These are phyloP conservation scores for Fusarium sp. DNA, from an alignment of 2,329 filamentous ascomycete species.

Conservation along the genomic window DNA sequence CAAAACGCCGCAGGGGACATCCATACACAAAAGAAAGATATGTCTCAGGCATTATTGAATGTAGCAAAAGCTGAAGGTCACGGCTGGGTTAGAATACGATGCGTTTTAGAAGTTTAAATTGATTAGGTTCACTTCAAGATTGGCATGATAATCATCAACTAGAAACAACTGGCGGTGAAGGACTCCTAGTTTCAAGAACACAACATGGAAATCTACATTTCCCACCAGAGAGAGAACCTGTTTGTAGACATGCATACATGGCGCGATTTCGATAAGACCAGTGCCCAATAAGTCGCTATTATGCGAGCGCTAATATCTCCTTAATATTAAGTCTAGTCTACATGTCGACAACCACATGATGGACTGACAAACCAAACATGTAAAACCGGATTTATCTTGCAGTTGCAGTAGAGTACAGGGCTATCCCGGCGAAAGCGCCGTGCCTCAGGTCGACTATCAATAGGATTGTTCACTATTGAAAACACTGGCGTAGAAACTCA, in stretches of 20 bases:
- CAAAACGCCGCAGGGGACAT: conserved; percentile 1
- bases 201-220: conserved; percentile 29
- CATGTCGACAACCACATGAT: conserved; percentile 20
- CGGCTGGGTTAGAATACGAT: neutral
- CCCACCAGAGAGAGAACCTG: conserved; percentile 15
- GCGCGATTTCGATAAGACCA: conserved; percentile 25
- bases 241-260: conserved; percentile 38
- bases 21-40: neutral
- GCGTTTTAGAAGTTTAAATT: conserved; percentile 23
- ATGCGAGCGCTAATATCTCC: conserved; percentile 10
- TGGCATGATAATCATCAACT: conserved; percentile 18
- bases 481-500: conserved; percentile 25
- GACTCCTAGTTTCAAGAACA: conserved; percentile 16
- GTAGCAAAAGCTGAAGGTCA: neutral
- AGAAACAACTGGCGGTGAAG: conserved; percentile 45
- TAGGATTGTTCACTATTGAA: conserved; percentile 32
- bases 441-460: conserved; percentile 34
- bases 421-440: conserved; percentile 27
- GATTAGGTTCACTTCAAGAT: conserved; percentile 21
- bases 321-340: neutral
- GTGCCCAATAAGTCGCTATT: conserved; percentile 15
- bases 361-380: conserved; percentile 1
- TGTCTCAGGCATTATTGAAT: neutral
- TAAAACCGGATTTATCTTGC: conserved; percentile 2
- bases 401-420: conserved; percentile 11